Evolutionary conservation across 768 basidiomycete species (phyloP), one percentile per base, ranked within the genome.

Genomic region (Dacryopinax primogenitus): DNA sequence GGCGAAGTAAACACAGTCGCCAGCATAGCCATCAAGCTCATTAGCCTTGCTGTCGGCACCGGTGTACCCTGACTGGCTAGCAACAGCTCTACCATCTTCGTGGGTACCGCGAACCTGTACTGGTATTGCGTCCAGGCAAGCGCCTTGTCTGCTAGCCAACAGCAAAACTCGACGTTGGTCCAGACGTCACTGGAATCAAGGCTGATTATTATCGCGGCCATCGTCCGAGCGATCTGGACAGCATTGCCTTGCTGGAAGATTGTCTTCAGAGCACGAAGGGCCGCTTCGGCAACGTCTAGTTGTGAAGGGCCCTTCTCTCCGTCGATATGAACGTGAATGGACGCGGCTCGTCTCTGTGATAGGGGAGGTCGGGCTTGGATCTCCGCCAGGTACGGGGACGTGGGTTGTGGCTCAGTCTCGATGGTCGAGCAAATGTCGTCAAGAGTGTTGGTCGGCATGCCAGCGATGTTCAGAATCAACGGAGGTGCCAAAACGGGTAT

Each of bases 81-180:
- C 2, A 96, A 80, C 28, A 82, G 81, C 70, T 94, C 92, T 13
- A 95, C 84, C 2, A 95, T 77, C 72, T 86, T 83, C 0, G 90
- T 89, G 1, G 93, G 90, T 6, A 96, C 83, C 28, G 87, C 87
- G 71, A 90, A 95, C 28, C 94, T 87, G 74, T 94, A 94, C 72
- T 94, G 94, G 68, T 94, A 91, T 71, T 89, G 90, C 3, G 89
- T 83, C 88, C 90, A 94, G 70, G 90, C 86, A n/a, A 85, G 84
- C 3, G 83, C 80, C 70, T 83, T 86, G 66, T 84, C 82, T 13
- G 86, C 83, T 65, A 91, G 79, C 92, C 92, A 97, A 64, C 84
- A 82, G 71, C 86, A 94, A 70, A 91, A 85, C 6, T 84, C 82
- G 0, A 81, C 69, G 67, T 84, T 82, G 18, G 70, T 71, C 93